Base-by-base conservation (phyloP, 768 basidiomycete genomes). In the Leucosporidium scottii region DNA sequence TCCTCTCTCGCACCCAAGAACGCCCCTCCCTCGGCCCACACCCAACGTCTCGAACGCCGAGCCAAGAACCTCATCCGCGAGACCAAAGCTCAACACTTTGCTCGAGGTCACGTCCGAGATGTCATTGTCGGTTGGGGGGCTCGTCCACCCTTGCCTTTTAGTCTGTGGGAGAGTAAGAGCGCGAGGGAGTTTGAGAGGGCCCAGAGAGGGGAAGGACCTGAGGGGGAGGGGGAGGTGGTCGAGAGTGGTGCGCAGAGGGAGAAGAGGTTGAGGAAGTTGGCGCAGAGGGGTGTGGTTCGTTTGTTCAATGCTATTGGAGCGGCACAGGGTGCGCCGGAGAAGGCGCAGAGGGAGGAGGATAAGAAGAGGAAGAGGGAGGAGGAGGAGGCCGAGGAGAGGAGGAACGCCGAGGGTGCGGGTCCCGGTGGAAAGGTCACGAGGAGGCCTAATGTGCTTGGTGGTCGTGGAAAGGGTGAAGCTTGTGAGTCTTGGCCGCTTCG, bases 291-390 rank as follows among this genome's bases (percentile, higher is more conserved):
- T 54, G 75, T 73, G 51, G 75, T 76, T 30, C 31, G 74, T 23
- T 39, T 76, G 48, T 76, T 76, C 70, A 76, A 76, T 51, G 75
- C 75, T 9, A 75, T 76, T 54, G 70, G 69, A 2, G 74, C 70
- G 23, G 68, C 66, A 15, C 74, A 74, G 63, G 74, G 68, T 2
- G 67, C 63, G 17, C 57, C 65, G n/a, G 70, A 66, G 23, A 73
- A 72, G 65, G 65, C 59, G 55, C 67, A 61, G 56, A 30, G 56
- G 39, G 60, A 71, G 58, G 65, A 68, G 69, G 65, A 64, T 53
- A 67, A 73, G 66, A 71, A 69, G 69, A 58, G 69, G 64, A 73
- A 68, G 60, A 68, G 73, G 66, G 67, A 68, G 13, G 73, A 61
- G 4, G 57, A 61, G 51, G 47, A 28, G 66, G 68, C 66, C 44